Percentiles rank a stretch among this genome's conserved stretches.
Conservation (phyloP, 2,329 filamentous ascomycete species). For the Aspergillus luchuensis region DNA sequence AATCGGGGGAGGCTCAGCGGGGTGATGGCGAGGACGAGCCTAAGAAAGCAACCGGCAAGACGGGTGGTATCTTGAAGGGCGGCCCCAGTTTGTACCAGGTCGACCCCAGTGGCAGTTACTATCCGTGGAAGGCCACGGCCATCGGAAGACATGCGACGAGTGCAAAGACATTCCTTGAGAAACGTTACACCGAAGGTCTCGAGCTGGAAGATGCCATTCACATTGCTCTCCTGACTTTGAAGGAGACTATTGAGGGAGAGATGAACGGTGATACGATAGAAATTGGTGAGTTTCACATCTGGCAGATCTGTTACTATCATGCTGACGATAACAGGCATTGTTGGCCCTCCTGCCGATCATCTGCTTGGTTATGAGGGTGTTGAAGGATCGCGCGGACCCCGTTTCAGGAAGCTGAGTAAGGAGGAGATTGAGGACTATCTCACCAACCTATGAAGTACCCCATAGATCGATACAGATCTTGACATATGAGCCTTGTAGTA, state of each 20-base stretch:
- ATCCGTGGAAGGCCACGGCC: constrained; percentile 98
- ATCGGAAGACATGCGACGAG: constrained; percentile 98
- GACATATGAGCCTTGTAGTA: constrained; percentile 26
- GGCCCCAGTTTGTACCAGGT: constrained; percentile 98
- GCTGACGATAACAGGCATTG: constrained; percentile 66
- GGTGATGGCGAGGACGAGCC: constrained; percentile 60
- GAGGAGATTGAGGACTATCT: constrained; percentile 99
- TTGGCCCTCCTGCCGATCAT: constrained; percentile 90
- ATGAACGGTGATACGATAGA: constrained; percentile 99
- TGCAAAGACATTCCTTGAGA: constrained; percentile 98
- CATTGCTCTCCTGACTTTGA: constrained; percentile 93
- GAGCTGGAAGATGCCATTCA: constrained; percentile 98
- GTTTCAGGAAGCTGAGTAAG: constrained; percentile 72
- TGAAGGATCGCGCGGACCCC: constrained; percentile 45
- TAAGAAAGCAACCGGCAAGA: constrained; percentile 79
- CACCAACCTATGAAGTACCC: constrained; percentile 78
- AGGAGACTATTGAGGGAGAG: constrained; percentile 99
- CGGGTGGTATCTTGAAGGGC: constrained; percentile 91
- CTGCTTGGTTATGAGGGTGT: constrained; percentile 74
- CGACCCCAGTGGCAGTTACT: constrained; percentile 97
- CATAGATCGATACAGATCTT: constrained; percentile 16
- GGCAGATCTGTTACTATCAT: background rate
- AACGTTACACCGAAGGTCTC: constrained; percentile 95
- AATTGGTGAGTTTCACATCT: constrained; percentile 67
- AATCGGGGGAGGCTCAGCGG: constrained; percentile 65